These are phyloP conservation scores for Eucalyptus curtisii DNA, from an alignment of 345 rosid species.

Conservation along the genomic window DNA sequence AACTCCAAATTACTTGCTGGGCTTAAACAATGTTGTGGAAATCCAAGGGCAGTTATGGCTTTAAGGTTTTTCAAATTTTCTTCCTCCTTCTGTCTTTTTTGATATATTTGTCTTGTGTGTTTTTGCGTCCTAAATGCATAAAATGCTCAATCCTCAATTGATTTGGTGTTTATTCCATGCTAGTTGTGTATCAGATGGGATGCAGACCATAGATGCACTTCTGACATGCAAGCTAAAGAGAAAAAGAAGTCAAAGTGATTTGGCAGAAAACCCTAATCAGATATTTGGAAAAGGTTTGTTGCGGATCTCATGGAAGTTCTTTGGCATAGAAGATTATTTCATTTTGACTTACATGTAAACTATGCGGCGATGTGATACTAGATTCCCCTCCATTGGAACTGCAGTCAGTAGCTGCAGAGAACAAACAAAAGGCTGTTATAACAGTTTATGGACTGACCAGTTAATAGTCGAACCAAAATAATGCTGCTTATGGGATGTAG, in stretches of 20 bases:
- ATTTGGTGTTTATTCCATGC: constrained; percentile 10
- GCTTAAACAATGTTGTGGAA: constrained; percentile 61
- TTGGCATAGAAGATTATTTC: background rate
- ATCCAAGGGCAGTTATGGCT: constrained; percentile 67
- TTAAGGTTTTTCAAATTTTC: constrained; percentile 47
- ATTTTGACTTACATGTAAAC: background rate
- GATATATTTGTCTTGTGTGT: background rate
- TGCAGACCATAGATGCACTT: constrained; percentile 70
- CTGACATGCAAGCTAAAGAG: constrained; percentile 71
- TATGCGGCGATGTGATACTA: background rate
- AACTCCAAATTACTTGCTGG: constrained; percentile 52
- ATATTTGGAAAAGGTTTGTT: constrained; percentile 42
- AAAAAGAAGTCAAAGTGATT: constrained; percentile 36
- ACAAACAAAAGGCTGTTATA: background rate
- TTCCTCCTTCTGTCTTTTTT: background rate
- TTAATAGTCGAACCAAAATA: background rate
- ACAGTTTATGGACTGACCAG: background rate
- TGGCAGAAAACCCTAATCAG: constrained; percentile 16
- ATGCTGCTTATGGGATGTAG: background rate
- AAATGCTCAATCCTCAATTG: background rate
- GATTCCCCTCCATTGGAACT: background rate
- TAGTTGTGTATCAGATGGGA: constrained; percentile 82
- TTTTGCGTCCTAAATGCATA: background rate
- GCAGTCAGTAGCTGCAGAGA: background rate
- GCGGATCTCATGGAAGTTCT: background rate